Conservation (phyloP, 2,329 filamentous ascomycete genomes). For the Macrophomina phaseolina region DNA sequence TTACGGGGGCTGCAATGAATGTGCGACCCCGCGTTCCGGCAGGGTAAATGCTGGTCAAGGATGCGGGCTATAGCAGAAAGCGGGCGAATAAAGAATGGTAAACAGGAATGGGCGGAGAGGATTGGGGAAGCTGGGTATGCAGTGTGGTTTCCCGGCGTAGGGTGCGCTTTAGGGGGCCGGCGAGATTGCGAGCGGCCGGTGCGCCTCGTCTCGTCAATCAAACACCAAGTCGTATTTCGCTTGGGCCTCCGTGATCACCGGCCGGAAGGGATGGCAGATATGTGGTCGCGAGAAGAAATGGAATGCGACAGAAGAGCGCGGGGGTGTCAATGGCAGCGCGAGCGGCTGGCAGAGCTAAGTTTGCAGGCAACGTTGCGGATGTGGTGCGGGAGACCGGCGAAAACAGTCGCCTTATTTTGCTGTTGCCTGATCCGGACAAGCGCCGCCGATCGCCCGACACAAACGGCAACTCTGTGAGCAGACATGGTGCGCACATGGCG, state of each 20-base stretch:
- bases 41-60: constrained; percentile 1
- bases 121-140: constrained; percentile 21
- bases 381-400: neutral
- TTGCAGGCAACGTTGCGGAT: neutral
- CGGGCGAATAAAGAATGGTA: neutral
- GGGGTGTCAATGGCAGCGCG: neutral
- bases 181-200: constrained; percentile 21
- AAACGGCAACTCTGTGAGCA: neutral
- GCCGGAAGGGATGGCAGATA: neutral
- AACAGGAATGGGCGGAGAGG: neutral
- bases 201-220: constrained; percentile 2
- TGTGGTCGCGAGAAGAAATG: neutral
- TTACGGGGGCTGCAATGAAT: neutral
- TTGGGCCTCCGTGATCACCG: constrained; percentile 4
- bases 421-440: neutral
- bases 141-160: constrained; percentile 4
- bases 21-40: neutral
- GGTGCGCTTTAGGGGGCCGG: constrained; percentile 21
- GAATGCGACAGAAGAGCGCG: neutral
- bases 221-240: constrained; percentile 9
- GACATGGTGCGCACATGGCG: neutral
- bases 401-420: constrained; percentile 6
- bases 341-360: neutral
- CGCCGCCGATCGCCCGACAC: constrained; percentile 6
- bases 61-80: neutral